Base-by-base conservation (phyloP, 306 rosid species). In the Quercus alba region DNA sequence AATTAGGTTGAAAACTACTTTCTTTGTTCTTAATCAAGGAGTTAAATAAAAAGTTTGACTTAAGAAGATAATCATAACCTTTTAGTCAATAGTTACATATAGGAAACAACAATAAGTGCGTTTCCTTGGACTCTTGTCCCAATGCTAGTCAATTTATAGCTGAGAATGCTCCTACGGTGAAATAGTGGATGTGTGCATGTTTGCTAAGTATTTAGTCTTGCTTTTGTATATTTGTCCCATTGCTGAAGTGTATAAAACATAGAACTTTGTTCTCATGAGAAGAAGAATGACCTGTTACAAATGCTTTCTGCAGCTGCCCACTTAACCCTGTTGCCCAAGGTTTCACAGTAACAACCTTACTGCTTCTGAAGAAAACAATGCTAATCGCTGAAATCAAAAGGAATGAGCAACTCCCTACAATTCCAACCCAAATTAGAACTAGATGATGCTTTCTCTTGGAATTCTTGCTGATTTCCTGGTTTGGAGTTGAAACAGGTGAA, bases 311-410 rank as follows among this genome's bases (percentile, higher is more conserved):
- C 57, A 95, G 90, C 85, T 93, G 99, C 66, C 99, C 98, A 83
- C 99, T 95, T 82, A 95, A 80, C 62, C 99, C 99, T 75, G 99
- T 91, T 51, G 90, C 88, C 99, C 99, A 93, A 74, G 99, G 98
- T 86, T 86, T 93, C 15, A 95, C 98, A 2, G 97, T 81, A 25
- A 84, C 94, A 72, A 91, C 97, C 80, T 88, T 89, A 31, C 55
- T 91, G 82, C 83, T 86, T 83, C 94, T 62, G 86, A 84, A 80
- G 81, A 84, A 77, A 83, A 84, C 63, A 54, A 86, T 56, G 81
- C 75, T 78, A 59, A 74, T 30, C 8, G 77, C 83, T 58, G 91
- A 75, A 49, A 86, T 78, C 73, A 91, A 72, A 77, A 91, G 51
- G 41, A 93, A 31, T 4, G 88, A 80, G 59, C 84, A 87, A 64